Percentiles rank a stretch among this genome's conserved stretches.
These are phyloP conservation scores for Kwoniella botswanensis DNA, from an alignment of 768 basidiomycete genomes.

Conservation along the genomic window DNA sequence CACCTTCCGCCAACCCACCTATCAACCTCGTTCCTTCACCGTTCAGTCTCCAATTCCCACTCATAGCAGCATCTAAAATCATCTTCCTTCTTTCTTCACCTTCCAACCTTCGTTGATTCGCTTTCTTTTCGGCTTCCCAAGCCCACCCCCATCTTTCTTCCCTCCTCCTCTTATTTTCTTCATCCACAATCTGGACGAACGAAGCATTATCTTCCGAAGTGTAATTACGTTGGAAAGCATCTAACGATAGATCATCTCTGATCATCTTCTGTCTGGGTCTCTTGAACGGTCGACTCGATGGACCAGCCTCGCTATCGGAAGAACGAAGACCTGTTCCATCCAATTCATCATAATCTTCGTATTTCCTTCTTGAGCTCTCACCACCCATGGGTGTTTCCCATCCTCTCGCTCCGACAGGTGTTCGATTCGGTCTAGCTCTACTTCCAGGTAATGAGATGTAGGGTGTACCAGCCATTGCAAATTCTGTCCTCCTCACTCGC, in stretches of 20 bases:
- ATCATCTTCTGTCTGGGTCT: constrained; percentile 9
- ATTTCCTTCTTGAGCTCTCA: constrained; percentile 24
- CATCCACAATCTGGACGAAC: constrained; percentile 87
- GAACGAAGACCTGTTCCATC: constrained; percentile 21
- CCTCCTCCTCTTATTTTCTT: constrained; percentile 76
- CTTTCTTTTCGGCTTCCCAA: constrained; percentile 85
- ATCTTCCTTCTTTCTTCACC: constrained; percentile 50
- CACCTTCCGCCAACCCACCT: constrained; percentile 62
- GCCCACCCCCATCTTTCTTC: constrained; percentile 89
- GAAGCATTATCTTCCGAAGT: constrained; percentile 98
- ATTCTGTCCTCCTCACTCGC: constrained; percentile 42
- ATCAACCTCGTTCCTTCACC: constrained; percentile 51
- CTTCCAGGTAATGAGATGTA: constrained; percentile 45
- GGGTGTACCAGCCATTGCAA: constrained; percentile 49
- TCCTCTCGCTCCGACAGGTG: constrained; percentile 51
- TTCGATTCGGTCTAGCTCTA: constrained; percentile 32
- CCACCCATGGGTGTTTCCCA: constrained; percentile 51
- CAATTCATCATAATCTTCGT: constrained; percentile 35
- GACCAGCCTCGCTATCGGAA: background rate
- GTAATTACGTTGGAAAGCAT: constrained; percentile 85
- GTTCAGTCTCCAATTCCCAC: constrained; percentile 49
- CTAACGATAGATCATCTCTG: constrained; percentile 69
- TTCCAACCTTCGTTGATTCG: constrained; percentile 62
- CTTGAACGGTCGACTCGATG: constrained; percentile 7
- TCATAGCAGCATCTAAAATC: constrained; percentile 49